Base-by-base conservation (phyloP, 139 green algal genomes). In the Chlamydomonas eustigma region DNA sequence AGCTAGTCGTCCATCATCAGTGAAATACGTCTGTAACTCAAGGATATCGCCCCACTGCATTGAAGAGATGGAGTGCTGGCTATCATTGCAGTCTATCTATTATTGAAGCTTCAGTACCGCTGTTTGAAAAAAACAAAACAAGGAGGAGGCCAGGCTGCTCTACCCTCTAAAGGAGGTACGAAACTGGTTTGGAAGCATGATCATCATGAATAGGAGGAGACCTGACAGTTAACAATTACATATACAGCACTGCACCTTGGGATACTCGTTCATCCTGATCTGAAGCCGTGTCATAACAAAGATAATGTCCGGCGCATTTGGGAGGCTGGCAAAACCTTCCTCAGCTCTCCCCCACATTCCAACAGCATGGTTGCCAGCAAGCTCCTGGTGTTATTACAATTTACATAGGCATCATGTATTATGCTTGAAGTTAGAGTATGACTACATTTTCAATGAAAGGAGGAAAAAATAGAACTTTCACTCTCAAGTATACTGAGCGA, bases 211-310 rank as follows among this genome's bases (percentile, higher is more conserved):
- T 28, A 58, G 44, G 44, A 18, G 44, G 44, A 58, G 44, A 28
- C 12, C 44, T 28, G 44, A 18, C 44, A 28, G 18, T 28, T 28
- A 12, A 28, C 12, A 18, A 18, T 12, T 12, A 58, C 44, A 18
- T 58, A 18, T 28, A 58, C 12, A 18, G 12, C 12, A 58, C 12
- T 58, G 18, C 94, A 94, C 98, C n/a, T 84, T 86, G 1, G 94
- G 94, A 74, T 98, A 98, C 22, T 84, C 34, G 65, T 91, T 73
- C 86, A 98, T 95, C 63, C 93, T 81, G 18, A 98, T 90, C 71
- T 98, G 92, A 58, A 98, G 89, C 12, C 93, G 78, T 0, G 92
- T 95, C 78, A 93, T 93, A 2, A 96, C 94, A 73, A 97, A 96
- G 51, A 96, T 64, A 39, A 58, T 82, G 66, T 92, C 81, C 28